Evolutionary conservation across 257 asterid species (phyloP).

Genomic region (Nicotiana tabacum): DNA sequence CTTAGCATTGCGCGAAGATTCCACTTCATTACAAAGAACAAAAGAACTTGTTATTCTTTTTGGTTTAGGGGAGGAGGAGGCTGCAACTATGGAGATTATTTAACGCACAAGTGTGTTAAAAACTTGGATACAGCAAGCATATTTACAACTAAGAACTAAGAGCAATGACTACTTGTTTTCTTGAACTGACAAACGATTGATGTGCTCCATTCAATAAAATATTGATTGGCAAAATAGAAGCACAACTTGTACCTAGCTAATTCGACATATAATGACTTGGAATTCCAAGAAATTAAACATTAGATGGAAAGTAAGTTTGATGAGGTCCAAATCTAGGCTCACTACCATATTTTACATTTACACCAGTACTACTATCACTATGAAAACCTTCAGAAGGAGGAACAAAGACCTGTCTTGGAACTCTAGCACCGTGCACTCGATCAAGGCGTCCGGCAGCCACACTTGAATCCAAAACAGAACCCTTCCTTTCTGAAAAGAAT

Average conservation of each 20-base stretch:
- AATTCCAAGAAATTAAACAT: slow-evolving; percentile 24
- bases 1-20: background rate
- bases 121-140: background rate
- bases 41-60: background rate
- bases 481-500: slow-evolving; percentile 39
- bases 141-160: background rate
- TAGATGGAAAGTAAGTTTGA: slow-evolving; percentile 23
- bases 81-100: background rate
- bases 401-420: background rate
- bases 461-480: slow-evolving; percentile 27
- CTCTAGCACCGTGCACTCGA: slow-evolving; percentile 3
- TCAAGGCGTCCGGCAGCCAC: background rate
- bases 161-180: background rate
- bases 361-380: slow-evolving; percentile 9
- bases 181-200: slow-evolving; percentile 13
- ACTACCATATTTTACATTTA: slow-evolving; percentile 34
- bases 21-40: background rate
- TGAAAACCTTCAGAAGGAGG: slow-evolving; percentile 13
- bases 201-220: slow-evolving; percentile 30
- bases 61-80: background rate
- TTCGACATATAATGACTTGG: slow-evolving; percentile 15
- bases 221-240: slow-evolving; percentile 33
- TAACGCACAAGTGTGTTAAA: background rate
- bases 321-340: slow-evolving; percentile 19
- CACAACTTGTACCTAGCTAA: slow-evolving; percentile 30